phyloP scores from a whole-genome alignment of 441 rosid genomes.

The Brassica balearica region DNA sequence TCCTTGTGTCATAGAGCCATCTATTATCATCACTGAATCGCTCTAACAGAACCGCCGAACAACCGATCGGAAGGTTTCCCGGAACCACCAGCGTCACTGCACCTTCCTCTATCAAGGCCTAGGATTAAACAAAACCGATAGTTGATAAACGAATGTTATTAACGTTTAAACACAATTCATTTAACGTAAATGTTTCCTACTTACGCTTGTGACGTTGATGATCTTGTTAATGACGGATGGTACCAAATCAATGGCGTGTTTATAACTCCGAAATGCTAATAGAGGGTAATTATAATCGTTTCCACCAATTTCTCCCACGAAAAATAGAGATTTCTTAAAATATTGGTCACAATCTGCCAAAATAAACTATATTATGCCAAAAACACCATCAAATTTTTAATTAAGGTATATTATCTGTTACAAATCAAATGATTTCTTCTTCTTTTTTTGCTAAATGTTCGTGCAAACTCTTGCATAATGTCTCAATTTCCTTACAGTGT shows the following conservation, averaged over 20 bases:
- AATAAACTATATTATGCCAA: not conserved
- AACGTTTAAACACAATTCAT: not conserved
- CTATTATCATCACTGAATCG: constrained; percentile 44
- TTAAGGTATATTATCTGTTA: not conserved
- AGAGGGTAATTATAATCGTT: constrained; percentile 74
- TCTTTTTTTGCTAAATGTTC: not conserved
- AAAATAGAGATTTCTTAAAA: constrained; percentile 69
- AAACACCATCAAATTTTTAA: not conserved
- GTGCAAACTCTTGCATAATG: not conserved
- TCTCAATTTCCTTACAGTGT: not conserved
- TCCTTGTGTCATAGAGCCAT: constrained; percentile 52
- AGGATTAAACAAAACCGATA: not conserved
- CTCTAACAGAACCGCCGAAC: constrained; percentile 58
- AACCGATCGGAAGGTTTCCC: constrained; percentile 71
- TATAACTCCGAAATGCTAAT: constrained; percentile 52
- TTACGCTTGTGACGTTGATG: constrained; percentile 54
- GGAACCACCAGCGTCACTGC: constrained; percentile 74
- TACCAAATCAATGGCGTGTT: constrained; percentile 50
- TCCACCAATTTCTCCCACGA: constrained; percentile 87
- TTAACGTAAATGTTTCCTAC: constrained; percentile 27
- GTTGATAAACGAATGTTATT: not conserved
- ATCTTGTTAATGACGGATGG: constrained; percentile 62
- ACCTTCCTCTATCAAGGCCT: constrained; percentile 78
- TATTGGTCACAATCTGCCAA: constrained; percentile 59
- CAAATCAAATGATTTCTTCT: not conserved